A percentile compares a stretch with the other conserved stretches of the same genome.
Evolutionary conservation across 179 eudicot genomes (phyloP).

Genomic region (Spinacia oleracea): DNA sequence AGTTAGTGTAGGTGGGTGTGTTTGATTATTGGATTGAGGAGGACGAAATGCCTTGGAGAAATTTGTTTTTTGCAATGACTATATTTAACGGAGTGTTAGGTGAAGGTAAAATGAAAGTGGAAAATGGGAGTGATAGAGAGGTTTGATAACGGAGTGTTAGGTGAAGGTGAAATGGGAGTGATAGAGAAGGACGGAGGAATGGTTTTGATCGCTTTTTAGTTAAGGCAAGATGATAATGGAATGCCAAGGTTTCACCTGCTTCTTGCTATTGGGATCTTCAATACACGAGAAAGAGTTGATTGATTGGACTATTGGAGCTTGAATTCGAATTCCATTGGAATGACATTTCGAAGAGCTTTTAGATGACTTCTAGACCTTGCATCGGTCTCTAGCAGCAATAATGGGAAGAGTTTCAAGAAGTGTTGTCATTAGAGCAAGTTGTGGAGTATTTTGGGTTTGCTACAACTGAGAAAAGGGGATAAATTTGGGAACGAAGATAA

Average conservation of each 20-base stretch:
- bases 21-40: no score
- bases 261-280: slow-evolving; percentile 31
- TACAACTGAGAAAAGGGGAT: slow-evolving; percentile 29
- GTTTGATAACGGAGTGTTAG: no score
- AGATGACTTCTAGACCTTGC: slow-evolving; percentile 41
- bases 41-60: no score
- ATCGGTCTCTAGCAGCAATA: slow-evolving; percentile 35
- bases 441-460: slow-evolving; percentile 59
- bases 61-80: no score
- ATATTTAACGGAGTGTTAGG: slow-evolving; percentile 37
- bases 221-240: slow-evolving; percentile 26
- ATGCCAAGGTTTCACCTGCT: slow-evolving; percentile 43
- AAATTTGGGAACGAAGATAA: slow-evolving; percentile 32
- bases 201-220: slow-evolving; percentile 58
- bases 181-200: slow-evolving; percentile 47
- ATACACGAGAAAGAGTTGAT: slow-evolving; percentile 55
- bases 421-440: slow-evolving; percentile 57
- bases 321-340: slow-evolving; percentile 40
- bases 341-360: slow-evolving; percentile 47
- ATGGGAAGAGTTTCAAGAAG: slow-evolving; percentile 48
- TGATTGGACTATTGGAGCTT: slow-evolving; percentile 52
- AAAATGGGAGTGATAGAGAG: slow-evolving; percentile 51
- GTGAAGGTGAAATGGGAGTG: no score
- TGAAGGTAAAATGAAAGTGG: slow-evolving; percentile 47
- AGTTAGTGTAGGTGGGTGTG: no score